Evolutionary conservation across 768 basidiomycete species (phyloP), one percentile per base, ranked within the genome.

Genomic region (Termitomyces sp.): DNA sequence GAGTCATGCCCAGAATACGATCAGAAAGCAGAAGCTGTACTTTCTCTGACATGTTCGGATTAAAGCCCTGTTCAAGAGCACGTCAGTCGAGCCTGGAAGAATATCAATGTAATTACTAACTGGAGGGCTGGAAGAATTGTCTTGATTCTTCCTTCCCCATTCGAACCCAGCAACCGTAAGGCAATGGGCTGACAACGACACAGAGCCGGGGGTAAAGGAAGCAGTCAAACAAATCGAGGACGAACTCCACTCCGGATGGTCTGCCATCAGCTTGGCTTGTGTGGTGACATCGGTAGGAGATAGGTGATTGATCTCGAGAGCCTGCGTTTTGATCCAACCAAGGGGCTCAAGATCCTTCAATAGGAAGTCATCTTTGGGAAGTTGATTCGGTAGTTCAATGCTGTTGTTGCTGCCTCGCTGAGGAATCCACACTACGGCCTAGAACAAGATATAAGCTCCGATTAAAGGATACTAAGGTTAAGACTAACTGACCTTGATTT

Each of bases 1-100:
- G 76, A 0, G 94, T 96, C 86, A 95, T 95, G 23, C 95, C 97
- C 16, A 98, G 82, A 62, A 99, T 87, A 61, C 96, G 90, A 68
- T 99, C 97, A 17, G 95, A 98, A 23, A 98, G 77, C 57, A 98
- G 78, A 32, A 98, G 79, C 71, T 93, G 91, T 23, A 97, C 94
- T 23, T 94, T 87, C 69, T 96, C 95, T 1, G 94, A 96, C 96
- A 98, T 98, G 63, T 91, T 92, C n/a, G 95, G 92, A 72, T 96
- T 98, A 78, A 96, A 99, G 41, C 96, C 94, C 76, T 86, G 64
- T 38, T 61, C 51, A 49, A 19, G 53, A 27, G n/a, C 9, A 50
- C 17, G 46, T 58, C 17, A 59, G 52, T 59, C 52, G n/a, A 16
- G 29, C 55, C 21, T 19, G 27, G 4, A 19, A 40, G 4, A 43